These are phyloP conservation scores for Karstenula rhodostoma DNA, from an alignment of 2,329 filamentous ascomycete species.

Conservation along the genomic window DNA sequence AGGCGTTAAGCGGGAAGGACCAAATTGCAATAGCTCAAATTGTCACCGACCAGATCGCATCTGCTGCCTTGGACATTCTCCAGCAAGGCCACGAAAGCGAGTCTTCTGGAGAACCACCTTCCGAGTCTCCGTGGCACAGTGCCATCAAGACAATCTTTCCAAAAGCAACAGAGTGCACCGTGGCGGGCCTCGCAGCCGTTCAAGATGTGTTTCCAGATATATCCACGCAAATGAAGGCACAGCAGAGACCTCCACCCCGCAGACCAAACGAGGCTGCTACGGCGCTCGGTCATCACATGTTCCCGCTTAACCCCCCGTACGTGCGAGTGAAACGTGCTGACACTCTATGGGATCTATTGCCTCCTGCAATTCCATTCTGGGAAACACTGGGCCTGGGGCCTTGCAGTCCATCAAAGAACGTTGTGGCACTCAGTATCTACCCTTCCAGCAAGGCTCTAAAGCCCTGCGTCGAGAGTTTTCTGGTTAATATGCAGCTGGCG, in stretches of 20 bases:
- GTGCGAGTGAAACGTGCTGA: constrained; percentile 76
- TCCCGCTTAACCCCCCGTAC: constrained; percentile 70
- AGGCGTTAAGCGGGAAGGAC: constrained; percentile 61
- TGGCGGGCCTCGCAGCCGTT: constrained; percentile 46
- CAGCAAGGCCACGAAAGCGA: constrained; percentile 24
- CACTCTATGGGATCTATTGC: constrained; percentile 74
- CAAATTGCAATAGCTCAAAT: constrained; percentile 74
- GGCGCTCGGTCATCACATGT: constrained; percentile 40
- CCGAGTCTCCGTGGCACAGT: constrained; percentile 32
- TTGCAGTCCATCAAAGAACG: constrained; percentile 73
- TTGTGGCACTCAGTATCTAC: constrained; percentile 74
- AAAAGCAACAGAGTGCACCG: constrained; percentile 41
- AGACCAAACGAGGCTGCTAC: constrained; percentile 39
- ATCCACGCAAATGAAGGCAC: constrained; percentile 43
- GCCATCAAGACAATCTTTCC: constrained; percentile 42
- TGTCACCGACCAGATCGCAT: constrained; percentile 73
- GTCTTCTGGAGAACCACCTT: constrained; percentile 21
- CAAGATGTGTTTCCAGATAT: constrained; percentile 56
- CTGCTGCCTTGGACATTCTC: constrained; percentile 54
- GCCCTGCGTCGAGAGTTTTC: constrained; percentile 68
- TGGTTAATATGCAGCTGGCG: constrained; percentile 71
- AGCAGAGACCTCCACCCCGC: constrained; percentile 42
- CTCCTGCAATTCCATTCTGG: constrained; percentile 81
- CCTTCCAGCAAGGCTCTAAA: constrained; percentile 70
- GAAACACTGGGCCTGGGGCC: constrained; percentile 80